These are phyloP conservation scores for Clavariopsis aquatica DNA, from an alignment of 495 filamentous ascomycete genomes.

Conservation along the genomic window DNA sequence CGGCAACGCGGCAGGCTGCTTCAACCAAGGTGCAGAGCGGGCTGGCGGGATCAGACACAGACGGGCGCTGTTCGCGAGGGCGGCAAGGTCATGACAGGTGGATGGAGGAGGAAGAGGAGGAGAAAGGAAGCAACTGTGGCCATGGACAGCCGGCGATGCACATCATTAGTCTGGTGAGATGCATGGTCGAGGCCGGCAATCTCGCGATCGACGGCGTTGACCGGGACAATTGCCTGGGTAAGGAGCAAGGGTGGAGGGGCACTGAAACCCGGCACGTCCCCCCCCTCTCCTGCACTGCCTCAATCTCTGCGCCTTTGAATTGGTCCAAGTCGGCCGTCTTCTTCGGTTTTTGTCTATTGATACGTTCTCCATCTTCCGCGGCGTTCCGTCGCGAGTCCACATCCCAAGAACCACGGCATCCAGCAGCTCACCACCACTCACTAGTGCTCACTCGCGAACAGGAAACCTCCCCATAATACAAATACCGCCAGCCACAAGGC, in stretches of 20 bases:
- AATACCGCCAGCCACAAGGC: neutral
- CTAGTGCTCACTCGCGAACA: neutral
- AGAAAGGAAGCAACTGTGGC: neutral
- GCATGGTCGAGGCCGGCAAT: neutral
- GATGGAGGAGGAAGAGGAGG: too few species aligned
- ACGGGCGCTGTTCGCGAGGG: neutral
- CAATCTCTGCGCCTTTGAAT: conserved; percentile 1
- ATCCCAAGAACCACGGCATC: too few species aligned
- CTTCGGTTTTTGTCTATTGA: neutral
- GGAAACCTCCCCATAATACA: neutral
- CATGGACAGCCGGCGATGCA: neutral
- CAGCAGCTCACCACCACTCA: too few species aligned
- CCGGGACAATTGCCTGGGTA: conserved; percentile 2
- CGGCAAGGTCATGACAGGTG: neutral
- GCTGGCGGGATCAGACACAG: neutral
- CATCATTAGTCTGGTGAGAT: neutral
- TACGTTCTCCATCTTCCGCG: neutral
- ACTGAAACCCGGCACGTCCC: conserved; percentile 32
- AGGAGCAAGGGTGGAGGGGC: neutral
- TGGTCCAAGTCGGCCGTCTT: neutral
- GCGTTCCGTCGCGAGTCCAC: neutral
- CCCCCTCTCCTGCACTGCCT: conserved; percentile 18
- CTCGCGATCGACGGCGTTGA: conserved; percentile 12
- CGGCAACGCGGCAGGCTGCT: neutral
- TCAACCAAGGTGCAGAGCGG: neutral